These are phyloP conservation scores for Coemansia sp. DNA, from an alignment of 192 early-diverging fungal species.

Conservation along the genomic window DNA sequence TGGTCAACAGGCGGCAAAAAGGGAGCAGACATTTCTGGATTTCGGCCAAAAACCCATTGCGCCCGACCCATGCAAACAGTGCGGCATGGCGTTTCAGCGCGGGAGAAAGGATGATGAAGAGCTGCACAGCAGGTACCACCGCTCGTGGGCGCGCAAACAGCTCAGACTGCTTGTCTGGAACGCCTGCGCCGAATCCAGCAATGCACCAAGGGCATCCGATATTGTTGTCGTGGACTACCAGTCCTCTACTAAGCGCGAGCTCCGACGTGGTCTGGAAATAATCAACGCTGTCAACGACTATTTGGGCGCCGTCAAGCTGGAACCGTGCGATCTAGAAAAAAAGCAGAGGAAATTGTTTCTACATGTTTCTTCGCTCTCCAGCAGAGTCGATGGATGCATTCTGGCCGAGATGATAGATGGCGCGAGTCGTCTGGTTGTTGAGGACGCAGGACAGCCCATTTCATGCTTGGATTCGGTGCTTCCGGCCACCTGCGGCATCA, in stretches of 20 bases:
- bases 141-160: constrained; percentile 27
- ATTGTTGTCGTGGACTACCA: constrained; percentile 22
- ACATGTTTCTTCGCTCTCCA: constrained; percentile 22
- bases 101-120: constrained; percentile 47
- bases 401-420: constrained; percentile 46
- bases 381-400: constrained; percentile 44
- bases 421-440: constrained; percentile 17
- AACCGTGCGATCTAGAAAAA: constrained; percentile 10
- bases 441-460: not conserved
- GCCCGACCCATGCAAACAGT: constrained; percentile 28
- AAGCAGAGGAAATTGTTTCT: constrained; percentile 47
- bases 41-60: constrained; percentile 47
- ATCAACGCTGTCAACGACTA: constrained; percentile 48
- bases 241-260: constrained; percentile 18
- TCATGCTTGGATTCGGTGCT: constrained; percentile 3
- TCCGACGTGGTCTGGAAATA: constrained; percentile 30
- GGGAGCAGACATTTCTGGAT: constrained; percentile 49
- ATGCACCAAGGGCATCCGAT: constrained; percentile 4
- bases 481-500: constrained; percentile 52
- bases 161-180: constrained; percentile 17
- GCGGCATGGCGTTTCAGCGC: constrained; percentile 51
- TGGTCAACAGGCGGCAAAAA: constrained; percentile 8
- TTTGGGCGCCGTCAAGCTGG: constrained; percentile 37
- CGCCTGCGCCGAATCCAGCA: not conserved
- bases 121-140: constrained; percentile 40